Evolutionary conservation across 805 yeast species (phyloP).

Genomic region (Wickerhamomyces bisporus): DNA sequence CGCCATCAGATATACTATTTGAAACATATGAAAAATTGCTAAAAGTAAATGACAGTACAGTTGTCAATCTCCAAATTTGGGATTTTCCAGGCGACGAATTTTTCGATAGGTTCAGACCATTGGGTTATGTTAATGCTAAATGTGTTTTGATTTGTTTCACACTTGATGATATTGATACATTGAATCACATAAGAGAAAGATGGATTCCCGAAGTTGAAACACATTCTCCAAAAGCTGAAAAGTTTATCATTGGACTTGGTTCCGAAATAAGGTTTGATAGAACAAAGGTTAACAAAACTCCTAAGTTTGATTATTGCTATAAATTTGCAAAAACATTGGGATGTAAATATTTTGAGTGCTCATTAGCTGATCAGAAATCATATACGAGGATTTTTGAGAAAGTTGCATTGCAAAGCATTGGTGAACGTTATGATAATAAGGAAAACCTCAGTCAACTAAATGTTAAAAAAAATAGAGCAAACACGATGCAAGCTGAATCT

Average conservation of each 20-base stretch:
- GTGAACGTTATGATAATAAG: neutral
- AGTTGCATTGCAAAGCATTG: conserved; percentile 8
- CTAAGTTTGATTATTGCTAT: conserved; percentile 23
- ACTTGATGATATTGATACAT: conserved; percentile 28
- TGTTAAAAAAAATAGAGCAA: neutral
- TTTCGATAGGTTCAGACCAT: conserved; percentile 38
- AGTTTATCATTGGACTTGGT: conserved; percentile 33
- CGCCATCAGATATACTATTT: conserved; percentile 9
- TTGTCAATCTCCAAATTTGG: conserved; percentile 32
- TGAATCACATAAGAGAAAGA: conserved; percentile 32
- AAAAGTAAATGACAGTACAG: conserved; percentile 14
- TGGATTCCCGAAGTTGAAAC: conserved; percentile 39
- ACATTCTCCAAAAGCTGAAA: conserved; percentile 33
- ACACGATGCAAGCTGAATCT: neutral
- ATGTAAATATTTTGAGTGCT: conserved; percentile 33
- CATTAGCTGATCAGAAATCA: conserved; percentile 15
- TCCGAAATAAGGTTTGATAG: conserved; percentile 31
- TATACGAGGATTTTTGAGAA: conserved; percentile 16
- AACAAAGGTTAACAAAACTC: conserved; percentile 17
- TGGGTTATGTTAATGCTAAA: conserved; percentile 35
- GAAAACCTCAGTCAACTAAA: neutral
- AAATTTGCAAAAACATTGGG: conserved; percentile 27
- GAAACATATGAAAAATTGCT: conserved; percentile 20
- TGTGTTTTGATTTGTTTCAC: conserved; percentile 35
- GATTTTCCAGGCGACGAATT: conserved; percentile 35